Base-by-base conservation (phyloP, 352 stramenopile genomes). In the Pythium pectinolyticum region DNA sequence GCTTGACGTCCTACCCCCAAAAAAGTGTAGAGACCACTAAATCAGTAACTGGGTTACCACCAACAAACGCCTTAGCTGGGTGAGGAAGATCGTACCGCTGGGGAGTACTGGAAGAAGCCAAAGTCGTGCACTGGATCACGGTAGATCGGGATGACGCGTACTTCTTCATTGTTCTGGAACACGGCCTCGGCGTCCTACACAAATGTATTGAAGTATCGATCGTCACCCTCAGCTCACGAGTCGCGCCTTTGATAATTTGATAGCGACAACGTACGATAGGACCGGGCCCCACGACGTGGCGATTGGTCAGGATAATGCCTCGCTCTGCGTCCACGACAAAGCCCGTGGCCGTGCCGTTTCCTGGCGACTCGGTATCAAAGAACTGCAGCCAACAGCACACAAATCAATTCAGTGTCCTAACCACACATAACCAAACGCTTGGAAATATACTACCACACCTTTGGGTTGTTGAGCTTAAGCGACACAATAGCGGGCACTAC, bases 161-260 rank as follows among this genome's bases (percentile, higher is more conserved):
- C 86, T 76, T 98, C 91, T 64, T 98, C 92, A 63, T 97, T 97
- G 73, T 97, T 98, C 66, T 96, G 84, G 63, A 98, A 97, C 22
- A 97, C 83, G 1, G 89, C 90, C 52, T 98, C 90, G 0, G 89
- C 88, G 53, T 94, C 82, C 74, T 95, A 66, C 48, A 50, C 10
- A n/a, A 34, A 17, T 3, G 48, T 49, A n/a, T n/a, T n/a, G n/a
- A n/a, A n/a, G n/a, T n/a, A n/a, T n/a, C n/a, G n/a, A n/a, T n/a
- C n/a, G n/a, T n/a, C n/a, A n/a, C n/a, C n/a, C n/a, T n/a, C n/a
- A n/a, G n/a, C n/a, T n/a, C n/a, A n/a, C n/a, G n/a, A n/a, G n/a
- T n/a, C n/a, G n/a, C n/a, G n/a, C n/a, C n/a, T n/a, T n/a, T n/a
- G n/a, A n/a, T n/a, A n/a, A n/a, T n/a, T n/a, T n/a, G n/a, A n/a